phyloP scores from a whole-genome alignment of 2,329 filamentous ascomycete genomes.

The Ilyonectria mors-panacis region DNA sequence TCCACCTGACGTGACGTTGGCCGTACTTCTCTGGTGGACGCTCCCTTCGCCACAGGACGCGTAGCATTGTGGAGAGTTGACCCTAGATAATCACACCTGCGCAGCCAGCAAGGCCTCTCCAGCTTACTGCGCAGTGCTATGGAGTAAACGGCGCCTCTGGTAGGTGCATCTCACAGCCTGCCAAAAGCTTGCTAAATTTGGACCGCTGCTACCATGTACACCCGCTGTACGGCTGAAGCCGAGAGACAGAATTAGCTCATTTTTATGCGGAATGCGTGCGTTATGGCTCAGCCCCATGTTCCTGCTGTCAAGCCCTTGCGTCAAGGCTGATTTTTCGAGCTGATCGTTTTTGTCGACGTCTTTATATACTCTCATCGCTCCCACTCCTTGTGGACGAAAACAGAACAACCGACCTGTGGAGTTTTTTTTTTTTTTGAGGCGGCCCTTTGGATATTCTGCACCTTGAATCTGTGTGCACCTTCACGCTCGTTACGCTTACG shows the following conservation, averaged over 20 bases:
- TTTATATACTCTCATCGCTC: background rate
- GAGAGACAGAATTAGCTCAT: background rate
- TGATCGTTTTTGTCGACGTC: background rate
- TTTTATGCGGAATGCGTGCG: constrained; percentile 1
- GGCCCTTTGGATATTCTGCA: background rate
- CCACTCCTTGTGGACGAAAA: background rate
- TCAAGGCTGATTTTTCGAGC: background rate
- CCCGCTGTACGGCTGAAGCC: no score
- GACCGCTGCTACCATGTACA: no score
- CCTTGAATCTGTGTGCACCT: background rate
- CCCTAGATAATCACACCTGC: background rate
- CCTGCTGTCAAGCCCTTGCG: background rate
- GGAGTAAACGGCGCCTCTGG: no score
- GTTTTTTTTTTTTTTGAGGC: background rate
- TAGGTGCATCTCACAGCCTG: no score
- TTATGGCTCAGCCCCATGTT: constrained; percentile 1
- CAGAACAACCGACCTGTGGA: background rate
- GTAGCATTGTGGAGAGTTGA: background rate
- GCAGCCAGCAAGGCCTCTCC: no score
- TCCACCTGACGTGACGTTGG: background rate
- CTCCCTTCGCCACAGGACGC: background rate
- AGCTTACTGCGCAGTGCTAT: no score
- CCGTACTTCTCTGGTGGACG: background rate
- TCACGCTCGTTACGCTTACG: background rate
- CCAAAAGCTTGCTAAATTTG: no score